A percentile compares a stretch with the other conserved stretches of the same genome.
Conservation (phyloP, 768 basidiomycete genomes). For the Mycena latifolia region DNA sequence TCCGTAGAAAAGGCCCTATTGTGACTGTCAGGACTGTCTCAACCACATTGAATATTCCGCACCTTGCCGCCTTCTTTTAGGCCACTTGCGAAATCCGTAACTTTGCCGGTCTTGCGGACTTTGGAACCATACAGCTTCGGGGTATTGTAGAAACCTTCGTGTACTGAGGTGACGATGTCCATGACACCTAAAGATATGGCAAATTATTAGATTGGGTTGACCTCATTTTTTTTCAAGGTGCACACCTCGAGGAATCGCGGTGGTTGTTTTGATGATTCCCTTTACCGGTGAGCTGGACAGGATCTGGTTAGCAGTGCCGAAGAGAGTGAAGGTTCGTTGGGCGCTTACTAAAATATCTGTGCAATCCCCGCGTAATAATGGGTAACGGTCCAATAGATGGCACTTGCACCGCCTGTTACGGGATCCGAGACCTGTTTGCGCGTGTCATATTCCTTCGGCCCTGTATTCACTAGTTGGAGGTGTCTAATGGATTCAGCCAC, state of each 20-base stretch:
- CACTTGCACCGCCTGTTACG: slow-evolving; percentile 57
- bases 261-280: slow-evolving; percentile 60
- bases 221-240: too few relatives aligned
- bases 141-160: slow-evolving; percentile 60
- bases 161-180: slow-evolving; percentile 54
- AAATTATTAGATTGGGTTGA: background rate
- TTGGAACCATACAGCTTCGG: slow-evolving; percentile 58
- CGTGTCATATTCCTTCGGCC: slow-evolving; percentile 59
- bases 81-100: slow-evolving; percentile 58
- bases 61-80: slow-evolving; percentile 64
- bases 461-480: slow-evolving; percentile 37
- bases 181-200: slow-evolving; percentile 50
- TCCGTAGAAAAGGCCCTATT: slow-evolving; percentile 47
- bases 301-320: background rate
- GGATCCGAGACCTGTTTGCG: slow-evolving; percentile 54
- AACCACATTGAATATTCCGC: background rate
- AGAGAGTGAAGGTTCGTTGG: background rate
- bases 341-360: slow-evolving; percentile 59
- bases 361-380: slow-evolving; percentile 60
- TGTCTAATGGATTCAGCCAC: background rate
- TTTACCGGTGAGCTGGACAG: slow-evolving; percentile 53
- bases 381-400: slow-evolving; percentile 65
- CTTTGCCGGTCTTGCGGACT: slow-evolving; percentile 53
- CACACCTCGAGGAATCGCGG: slow-evolving; percentile 61
- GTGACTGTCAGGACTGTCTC: background rate